Percentiles rank a stretch among this genome's conserved stretches.
These are phyloP conservation scores for Capillidium rhysosporum DNA, from an alignment of 371 early-diverging fungal genomes.

Conservation along the genomic window DNA sequence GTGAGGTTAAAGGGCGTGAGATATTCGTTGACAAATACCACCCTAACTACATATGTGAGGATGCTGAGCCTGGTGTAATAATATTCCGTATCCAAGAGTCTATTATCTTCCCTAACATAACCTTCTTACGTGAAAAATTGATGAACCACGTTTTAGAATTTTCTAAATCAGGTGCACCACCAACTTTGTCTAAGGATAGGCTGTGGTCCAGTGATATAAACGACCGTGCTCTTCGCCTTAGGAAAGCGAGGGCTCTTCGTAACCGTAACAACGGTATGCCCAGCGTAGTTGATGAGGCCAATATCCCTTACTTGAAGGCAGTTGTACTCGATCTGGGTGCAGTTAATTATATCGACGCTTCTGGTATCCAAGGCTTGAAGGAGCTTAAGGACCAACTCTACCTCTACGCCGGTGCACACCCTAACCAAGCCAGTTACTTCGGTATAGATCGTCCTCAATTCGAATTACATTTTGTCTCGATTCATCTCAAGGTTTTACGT, in stretches of 20 bases:
- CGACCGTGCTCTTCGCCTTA: background rate
- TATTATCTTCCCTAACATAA: conserved; percentile 28
- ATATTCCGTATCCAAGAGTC: conserved; percentile 22
- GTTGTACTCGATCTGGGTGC: conserved; percentile 56
- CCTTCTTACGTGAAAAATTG: conserved; percentile 11
- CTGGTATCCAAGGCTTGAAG: conserved; percentile 3
- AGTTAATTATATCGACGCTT: conserved; percentile 26
- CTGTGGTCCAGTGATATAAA: conserved; percentile 12
- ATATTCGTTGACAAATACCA: conserved; percentile 1
- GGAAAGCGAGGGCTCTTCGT: background rate
- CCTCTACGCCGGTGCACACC: conserved; percentile 21
- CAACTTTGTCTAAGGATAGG: conserved; percentile 1
- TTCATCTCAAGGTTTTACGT: background rate
- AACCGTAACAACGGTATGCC: background rate
- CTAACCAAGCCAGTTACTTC: background rate
- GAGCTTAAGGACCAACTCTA: conserved; percentile 10
- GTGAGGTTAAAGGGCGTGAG: conserved; percentile 10
- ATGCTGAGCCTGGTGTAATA: conserved; percentile 16
- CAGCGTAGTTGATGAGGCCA: background rate
- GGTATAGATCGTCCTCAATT: background rate
- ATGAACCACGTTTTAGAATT: background rate
- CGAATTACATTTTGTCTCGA: background rate
- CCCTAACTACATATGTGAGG: background rate
- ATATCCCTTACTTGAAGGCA: conserved; percentile 21
- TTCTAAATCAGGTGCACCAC: background rate